Evolutionary conservation across 768 basidiomycete species (phyloP).

Genomic region (Boletus reticuloceps): DNA sequence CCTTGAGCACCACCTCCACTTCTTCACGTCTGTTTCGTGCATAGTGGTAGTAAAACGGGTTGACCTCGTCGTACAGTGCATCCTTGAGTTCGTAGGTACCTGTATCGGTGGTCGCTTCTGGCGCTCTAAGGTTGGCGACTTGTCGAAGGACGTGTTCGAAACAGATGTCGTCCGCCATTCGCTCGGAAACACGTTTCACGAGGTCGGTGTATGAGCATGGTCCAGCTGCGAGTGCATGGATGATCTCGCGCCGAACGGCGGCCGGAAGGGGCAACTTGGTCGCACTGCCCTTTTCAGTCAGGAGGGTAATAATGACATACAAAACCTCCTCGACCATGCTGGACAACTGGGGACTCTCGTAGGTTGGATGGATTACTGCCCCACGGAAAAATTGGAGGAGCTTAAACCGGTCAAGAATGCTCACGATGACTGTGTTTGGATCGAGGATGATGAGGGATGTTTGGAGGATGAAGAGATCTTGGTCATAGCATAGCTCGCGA

Average conservation of each 20-base stretch:
- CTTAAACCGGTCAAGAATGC: constrained; percentile 88
- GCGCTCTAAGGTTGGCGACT: constrained; percentile 80
- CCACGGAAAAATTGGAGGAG: constrained; percentile 79
- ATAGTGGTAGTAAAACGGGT: constrained; percentile 96
- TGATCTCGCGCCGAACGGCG: constrained; percentile 78
- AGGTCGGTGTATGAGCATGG: constrained; percentile 89
- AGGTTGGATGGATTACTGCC: constrained; percentile 47
- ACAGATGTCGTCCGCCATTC: constrained; percentile 77
- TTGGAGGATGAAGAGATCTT: constrained; percentile 90
- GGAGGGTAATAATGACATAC: constrained; percentile 80
- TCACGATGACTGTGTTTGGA: constrained; percentile 76
- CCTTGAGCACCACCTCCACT: constrained; percentile 73
- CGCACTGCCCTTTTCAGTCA: constrained; percentile 79
- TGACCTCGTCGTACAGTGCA: constrained; percentile 80
- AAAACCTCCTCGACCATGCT: constrained; percentile 92
- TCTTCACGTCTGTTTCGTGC: constrained; percentile 91
- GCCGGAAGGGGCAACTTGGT: constrained; percentile 60
- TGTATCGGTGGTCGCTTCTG: constrained; percentile 72
- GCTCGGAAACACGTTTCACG: constrained; percentile 85
- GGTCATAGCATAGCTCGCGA: constrained; percentile 94
- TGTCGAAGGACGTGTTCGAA: constrained; percentile 78
- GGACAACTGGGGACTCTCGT: constrained; percentile 68
- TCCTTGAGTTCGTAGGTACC: constrained; percentile 90
- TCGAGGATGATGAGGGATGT: constrained; percentile 76
- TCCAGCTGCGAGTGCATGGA: constrained; percentile 87